Evolutionary conservation across 768 basidiomycete genomes (phyloP).

Genomic region (Lentinula sp.): DNA sequence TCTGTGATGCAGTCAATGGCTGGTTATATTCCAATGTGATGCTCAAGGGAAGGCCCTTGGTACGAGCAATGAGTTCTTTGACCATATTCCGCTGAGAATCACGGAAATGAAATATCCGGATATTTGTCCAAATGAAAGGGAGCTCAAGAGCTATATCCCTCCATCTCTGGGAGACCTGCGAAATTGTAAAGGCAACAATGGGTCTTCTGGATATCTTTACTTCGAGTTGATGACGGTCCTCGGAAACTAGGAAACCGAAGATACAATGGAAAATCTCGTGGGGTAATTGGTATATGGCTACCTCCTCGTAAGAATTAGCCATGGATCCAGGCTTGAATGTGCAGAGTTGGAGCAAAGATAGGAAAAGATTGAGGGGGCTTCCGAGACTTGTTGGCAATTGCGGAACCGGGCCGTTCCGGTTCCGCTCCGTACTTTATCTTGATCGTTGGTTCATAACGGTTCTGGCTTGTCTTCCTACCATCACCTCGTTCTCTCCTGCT

Average conservation of each 20-base stretch:
- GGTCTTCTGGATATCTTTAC: neutral
- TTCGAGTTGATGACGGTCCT: neutral
- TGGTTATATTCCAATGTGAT: neutral
- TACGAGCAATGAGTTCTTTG: neutral
- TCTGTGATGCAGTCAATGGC: neutral
- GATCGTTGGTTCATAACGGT: neutral
- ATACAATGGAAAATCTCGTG: neutral
- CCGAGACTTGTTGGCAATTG: neutral
- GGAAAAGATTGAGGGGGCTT: neutral
- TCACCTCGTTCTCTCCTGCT: neutral
- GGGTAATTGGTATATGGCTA: constrained; percentile 1
- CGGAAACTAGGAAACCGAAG: neutral
- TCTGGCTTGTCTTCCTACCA: neutral
- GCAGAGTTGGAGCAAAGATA: neutral
- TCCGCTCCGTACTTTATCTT: neutral
- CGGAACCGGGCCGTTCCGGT: neutral
- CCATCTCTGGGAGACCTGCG: constrained; percentile 5
- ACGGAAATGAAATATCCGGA: constrained; percentile 3
- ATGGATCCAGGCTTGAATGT: neutral
- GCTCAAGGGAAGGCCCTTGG: neutral
- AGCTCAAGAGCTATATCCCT: neutral
- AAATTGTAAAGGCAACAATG: neutral
- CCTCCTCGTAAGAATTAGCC: neutral
- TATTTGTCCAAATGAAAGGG: neutral
- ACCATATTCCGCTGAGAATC: neutral